These are phyloP conservation scores for Hypoxylon subgilvum DNA, from an alignment of 495 filamentous ascomycete species.

Conservation along the genomic window DNA sequence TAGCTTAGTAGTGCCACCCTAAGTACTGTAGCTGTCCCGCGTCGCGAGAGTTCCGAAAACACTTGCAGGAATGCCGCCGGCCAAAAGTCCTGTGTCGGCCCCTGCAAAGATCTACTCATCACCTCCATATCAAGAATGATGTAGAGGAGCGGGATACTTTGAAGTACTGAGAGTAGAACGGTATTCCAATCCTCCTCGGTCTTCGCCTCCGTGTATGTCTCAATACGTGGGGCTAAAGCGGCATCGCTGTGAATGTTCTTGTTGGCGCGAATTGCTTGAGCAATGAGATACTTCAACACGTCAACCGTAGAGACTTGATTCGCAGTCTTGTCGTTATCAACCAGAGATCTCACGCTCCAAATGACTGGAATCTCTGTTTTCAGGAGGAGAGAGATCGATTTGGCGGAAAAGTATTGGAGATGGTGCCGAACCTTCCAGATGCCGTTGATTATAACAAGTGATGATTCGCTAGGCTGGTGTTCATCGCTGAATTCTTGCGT, in stretches of 20 bases:
- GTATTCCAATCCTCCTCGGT: conserved; percentile 12
- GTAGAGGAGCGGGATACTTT: conserved; percentile 22
- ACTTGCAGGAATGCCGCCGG: conserved; percentile 10
- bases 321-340: no score
- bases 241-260: neutral
- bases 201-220: conserved; percentile 1
- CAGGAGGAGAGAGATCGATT: neutral
- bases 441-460: conserved; percentile 4
- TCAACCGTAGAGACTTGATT: neutral
- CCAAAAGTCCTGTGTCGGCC: conserved; percentile 9
- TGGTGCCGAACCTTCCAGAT: neutral
- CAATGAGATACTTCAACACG: neutral
- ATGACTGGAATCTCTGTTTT: neutral
- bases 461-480: neutral
- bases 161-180: conserved; percentile 18
- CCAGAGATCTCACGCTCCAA: neutral
- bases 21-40: neutral
- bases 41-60: conserved; percentile 5
- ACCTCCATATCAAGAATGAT: conserved; percentile 24
- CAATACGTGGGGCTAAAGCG: neutral
- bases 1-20: no score
- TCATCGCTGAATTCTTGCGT: conserved; percentile 1
- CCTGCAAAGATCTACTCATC: neutral
- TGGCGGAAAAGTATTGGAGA: neutral
- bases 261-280: neutral